Evolutionary conservation across 164 flowering plant species (phyloP), one percentile per base, ranked within the genome.

Genomic region (Liquidambar formosana): DNA sequence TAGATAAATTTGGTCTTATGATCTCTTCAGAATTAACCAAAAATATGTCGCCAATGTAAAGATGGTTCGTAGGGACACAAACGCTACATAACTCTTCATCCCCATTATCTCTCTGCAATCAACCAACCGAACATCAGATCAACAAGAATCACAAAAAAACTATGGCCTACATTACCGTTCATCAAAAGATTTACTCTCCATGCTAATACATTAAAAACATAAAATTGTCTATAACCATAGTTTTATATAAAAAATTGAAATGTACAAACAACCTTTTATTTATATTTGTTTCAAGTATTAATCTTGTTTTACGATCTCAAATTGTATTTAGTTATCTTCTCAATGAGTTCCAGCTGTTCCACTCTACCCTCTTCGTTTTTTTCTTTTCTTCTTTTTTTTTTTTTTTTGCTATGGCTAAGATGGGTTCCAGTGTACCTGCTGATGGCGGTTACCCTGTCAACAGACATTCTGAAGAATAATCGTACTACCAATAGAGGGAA

Each of bases 81-180:
- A 80, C 83, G 45, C 83, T 73, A 73, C 80, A 80, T 15, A 80
- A 61, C 63, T 80, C 83, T 64, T 80, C 81, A 66, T 80, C 78
- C 19, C 79, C 77, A 56, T 63, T 4, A 13, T 80, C 69, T 25
- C 53, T 77, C 80, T 80, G 83, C 22, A 66, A 58, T 45, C 44
- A 68, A 69, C 18, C 27, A 67, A 16, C 19, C 14, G 27, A 27
- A 10, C 19, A 8, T 25, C 3, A 43, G 21, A 64, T 16, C 6
- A 51, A 15, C 12, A 64, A 25, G 67, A 23, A 58, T 16, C 58
- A 47, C 57, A 67, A 28, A 33, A 16, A 6, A 59, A 38, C 45
- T 44, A n/a, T 60, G 33, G 58, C 22, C 9, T n/a, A 19, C 12
- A 25, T 53, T 11, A 53, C 25, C 15, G 43, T 16, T 60, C 12